Evolutionary conservation across 495 filamentous ascomycete genomes (phyloP), one percentile per base, ranked within the genome.

Genomic region (Penicillium cinerascens): DNA sequence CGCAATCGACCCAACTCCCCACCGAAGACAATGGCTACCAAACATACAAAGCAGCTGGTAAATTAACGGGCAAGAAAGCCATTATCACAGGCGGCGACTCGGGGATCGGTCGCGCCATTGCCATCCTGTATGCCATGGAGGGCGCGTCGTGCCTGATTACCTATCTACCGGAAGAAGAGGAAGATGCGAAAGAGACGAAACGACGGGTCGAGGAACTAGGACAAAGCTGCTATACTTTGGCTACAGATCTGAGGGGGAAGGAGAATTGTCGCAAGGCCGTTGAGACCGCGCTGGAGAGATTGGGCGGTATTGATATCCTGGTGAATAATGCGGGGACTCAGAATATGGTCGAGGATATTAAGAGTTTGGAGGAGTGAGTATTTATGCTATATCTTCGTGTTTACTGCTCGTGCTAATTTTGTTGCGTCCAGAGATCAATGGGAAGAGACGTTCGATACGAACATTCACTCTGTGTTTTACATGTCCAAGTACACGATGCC

Each of bases 61-160:
- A 95, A 70, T 78, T 93, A 2, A 60, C 74, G 50, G 86, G 82
- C 53, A 88, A 87, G 66, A 86, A 82, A 20, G 88, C 88, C 20
- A 68, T 93, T 29, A 93, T 93, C 58, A 92, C 88, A 1, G 88
- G 89, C 15, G 90, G 89, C 13, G 89, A 93, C 64, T 87, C 81
- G 6, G 88, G 89, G 15, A 93, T 93, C 59, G 88, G 90, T 15
- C 85, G 88, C 7, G 85, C 89, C 0, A 81, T 86, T 15, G 87
- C 89, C 0, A 82, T 92, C 15, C 75, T 95, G 0, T 92, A 84
- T 50, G 88, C 89, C 17, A 86, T 91, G 82, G 90, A 93, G 67
- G 90, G 89, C 4, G 88, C 89, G 11, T 82, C 86, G 40, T 82
- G 79, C 42, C 71, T 88, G 15, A 91, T 95, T 52, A 80, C 79